Evolutionary conservation across 2,329 filamentous ascomycete species (phyloP), one percentile per base, ranked within the genome.

Genomic region (Pyrenophora graminea): DNA sequence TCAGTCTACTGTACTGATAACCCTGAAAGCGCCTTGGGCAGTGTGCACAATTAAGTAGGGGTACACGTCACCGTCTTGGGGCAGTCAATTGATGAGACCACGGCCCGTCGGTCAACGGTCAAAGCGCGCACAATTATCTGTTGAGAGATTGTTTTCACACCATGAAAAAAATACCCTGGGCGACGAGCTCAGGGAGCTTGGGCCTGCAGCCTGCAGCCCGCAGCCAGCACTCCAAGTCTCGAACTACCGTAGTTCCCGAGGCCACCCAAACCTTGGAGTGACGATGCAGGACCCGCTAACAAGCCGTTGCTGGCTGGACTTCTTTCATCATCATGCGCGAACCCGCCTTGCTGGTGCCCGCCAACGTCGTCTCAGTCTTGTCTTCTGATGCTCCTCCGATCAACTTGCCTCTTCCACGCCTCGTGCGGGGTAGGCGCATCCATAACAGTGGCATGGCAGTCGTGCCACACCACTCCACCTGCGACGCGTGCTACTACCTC

Each of bases 71-170:
- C 21, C 21, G 7, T 4, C 21, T 23, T 23, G 21, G 21, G 12
- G 33, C 23, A 25, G 10, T 27, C 25, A 30, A 27, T 46, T 30
- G 37, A 48, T 32, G 21, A 27, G 15, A 27, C 31, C 23, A 39
- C 33, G 2, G 25, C 37, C 25, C 18, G 46, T 36, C 8, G 12
- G 42, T 27, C 17, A 40, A 48, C 8, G 12, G 42, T 27, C 17
- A 40, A 48, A 39, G 49, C 53, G 49, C 30, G 31, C 27, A 30
- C 27, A 43, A 45, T 27, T 40, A 51, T 57, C 46, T 43, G 57
- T 60, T 60, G 57, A 39, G 55, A 60, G 50, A 59, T 58, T 56
- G 53, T 46, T 49, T 50, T 44, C 50, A 36, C 49, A 44, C 41
- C 43, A 39, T 34, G 55, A 50, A 45, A 15, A 15, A 15, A 15